A percentile compares a stretch with the other conserved stretches of the same genome.
Conservation (phyloP, 192 early-diverging fungal genomes). For the Umbelopsis sp. region DNA sequence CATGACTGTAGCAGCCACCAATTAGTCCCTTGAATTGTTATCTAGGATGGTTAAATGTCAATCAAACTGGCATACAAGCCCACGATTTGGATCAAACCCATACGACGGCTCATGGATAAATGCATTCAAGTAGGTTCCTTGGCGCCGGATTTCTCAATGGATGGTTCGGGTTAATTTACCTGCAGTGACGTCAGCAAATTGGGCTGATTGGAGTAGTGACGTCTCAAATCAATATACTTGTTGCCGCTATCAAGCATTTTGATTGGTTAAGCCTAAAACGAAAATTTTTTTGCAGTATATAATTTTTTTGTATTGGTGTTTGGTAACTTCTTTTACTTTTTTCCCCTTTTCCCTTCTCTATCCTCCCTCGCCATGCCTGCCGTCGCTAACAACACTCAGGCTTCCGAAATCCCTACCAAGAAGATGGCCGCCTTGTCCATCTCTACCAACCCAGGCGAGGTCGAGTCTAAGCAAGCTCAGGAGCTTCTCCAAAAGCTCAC, state of each 20-base stretch:
- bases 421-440: slow-evolving; percentile 28
- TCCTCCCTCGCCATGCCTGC: slow-evolving; percentile 23
- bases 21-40: too few species aligned
- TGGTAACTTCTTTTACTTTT: background rate
- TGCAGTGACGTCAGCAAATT: background rate
- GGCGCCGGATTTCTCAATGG: too few species aligned
- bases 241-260: background rate
- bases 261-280: slow-evolving; percentile 4
- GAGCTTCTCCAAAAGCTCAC: slow-evolving; percentile 31
- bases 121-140: too few species aligned
- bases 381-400: slow-evolving; percentile 24
- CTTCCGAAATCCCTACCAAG: slow-evolving; percentile 23
- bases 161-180: too few species aligned
- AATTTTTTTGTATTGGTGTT: slow-evolving; percentile 8
- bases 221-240: background rate
- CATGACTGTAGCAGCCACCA: too few species aligned
- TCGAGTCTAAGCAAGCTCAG: slow-evolving; percentile 32
- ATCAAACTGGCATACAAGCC: too few species aligned
- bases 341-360: background rate
- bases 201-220: background rate
- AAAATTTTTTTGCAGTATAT: slow-evolving; percentile 17
- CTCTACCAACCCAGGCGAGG: slow-evolving; percentile 21
- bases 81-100: too few species aligned
- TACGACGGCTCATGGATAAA: too few species aligned
- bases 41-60: too few species aligned